phyloP scores from a whole-genome alignment of 257 asterid species.

The Eucommia ulmoides region DNA sequence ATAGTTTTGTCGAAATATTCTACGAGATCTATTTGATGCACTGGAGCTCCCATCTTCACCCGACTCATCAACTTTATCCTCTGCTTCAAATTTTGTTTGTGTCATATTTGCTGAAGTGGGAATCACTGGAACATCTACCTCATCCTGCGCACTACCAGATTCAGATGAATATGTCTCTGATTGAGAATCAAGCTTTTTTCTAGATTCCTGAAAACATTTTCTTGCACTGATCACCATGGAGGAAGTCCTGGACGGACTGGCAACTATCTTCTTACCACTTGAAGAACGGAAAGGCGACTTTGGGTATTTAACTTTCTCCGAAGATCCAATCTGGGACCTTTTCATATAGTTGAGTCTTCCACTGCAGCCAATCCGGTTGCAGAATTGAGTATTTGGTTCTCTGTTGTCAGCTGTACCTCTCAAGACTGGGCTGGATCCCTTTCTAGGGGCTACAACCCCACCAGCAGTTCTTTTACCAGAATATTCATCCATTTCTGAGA shows the following conservation, averaged over 20 bases:
- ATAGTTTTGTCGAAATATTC: slow-evolving; percentile 16
- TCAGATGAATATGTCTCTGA: slow-evolving; percentile 21
- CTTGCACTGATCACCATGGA: slow-evolving; percentile 12
- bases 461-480: slow-evolving; percentile 30
- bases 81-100: slow-evolving; percentile 11
- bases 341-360: slow-evolving; percentile 48
- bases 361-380: slow-evolving; percentile 75
- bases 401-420: slow-evolving; percentile 19
- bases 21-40: slow-evolving; percentile 19
- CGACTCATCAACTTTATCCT: slow-evolving; percentile 15
- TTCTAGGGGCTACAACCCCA: slow-evolving; percentile 26
- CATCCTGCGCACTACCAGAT: slow-evolving; percentile 19
- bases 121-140: slow-evolving; percentile 13
- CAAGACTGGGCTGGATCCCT: slow-evolving; percentile 16
- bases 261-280: slow-evolving; percentile 24
- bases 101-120: slow-evolving; percentile 12
- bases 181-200: slow-evolving; percentile 20
- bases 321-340: slow-evolving; percentile 19
- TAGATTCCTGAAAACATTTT: slow-evolving; percentile 20
- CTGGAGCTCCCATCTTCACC: slow-evolving; percentile 28
- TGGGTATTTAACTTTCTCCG: slow-evolving; percentile 34
- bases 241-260: slow-evolving; percentile 24
- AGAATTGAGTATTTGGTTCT: slow-evolving; percentile 42
- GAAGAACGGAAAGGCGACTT: slow-evolving; percentile 28
- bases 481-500: slow-evolving; percentile 44